Evolutionary conservation across 2,329 filamentous ascomycete species (phyloP).

Genomic region (Fusarium scirpi): DNA sequence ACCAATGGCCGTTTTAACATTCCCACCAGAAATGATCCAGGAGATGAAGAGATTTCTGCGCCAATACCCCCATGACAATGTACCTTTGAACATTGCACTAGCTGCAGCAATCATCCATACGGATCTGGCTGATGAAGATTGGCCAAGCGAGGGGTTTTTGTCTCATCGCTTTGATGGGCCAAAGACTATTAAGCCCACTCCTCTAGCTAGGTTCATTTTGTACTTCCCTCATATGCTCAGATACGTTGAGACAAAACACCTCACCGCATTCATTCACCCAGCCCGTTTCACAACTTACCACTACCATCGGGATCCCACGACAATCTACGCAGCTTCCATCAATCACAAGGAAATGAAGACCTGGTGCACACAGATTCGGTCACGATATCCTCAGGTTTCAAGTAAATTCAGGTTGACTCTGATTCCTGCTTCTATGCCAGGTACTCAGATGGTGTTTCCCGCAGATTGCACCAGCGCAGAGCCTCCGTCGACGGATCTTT

Average conservation of each 20-base stretch:
- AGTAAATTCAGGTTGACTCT: background rate
- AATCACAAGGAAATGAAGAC: background rate
- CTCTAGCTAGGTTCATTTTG: rapidly evolving
- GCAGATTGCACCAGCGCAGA: rapidly evolving
- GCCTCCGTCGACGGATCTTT: background rate
- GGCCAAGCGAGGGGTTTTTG: background rate
- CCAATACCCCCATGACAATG: too few relatives aligned
- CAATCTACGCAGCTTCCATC: too few relatives aligned
- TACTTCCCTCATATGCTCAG: slow-evolving; percentile 12
- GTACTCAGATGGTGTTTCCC: background rate
- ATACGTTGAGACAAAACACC: background rate
- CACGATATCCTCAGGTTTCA: rapidly evolving
- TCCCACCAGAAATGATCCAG: too few relatives aligned
- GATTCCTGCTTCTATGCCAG: slow-evolving; percentile 7
- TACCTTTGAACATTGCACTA: too few relatives aligned
- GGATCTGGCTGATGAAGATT: too few relatives aligned
- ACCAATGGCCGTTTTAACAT: too few relatives aligned
- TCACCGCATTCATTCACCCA: background rate
- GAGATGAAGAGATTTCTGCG: too few relatives aligned
- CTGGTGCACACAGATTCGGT: background rate
- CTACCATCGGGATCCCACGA: background rate
- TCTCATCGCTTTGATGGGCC: background rate
- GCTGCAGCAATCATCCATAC: too few relatives aligned
- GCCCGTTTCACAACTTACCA: background rate
- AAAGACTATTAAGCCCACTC: background rate